Conservation (phyloP, 2,329 filamentous ascomycete species). For the Leptographium lundbergii region DNA sequence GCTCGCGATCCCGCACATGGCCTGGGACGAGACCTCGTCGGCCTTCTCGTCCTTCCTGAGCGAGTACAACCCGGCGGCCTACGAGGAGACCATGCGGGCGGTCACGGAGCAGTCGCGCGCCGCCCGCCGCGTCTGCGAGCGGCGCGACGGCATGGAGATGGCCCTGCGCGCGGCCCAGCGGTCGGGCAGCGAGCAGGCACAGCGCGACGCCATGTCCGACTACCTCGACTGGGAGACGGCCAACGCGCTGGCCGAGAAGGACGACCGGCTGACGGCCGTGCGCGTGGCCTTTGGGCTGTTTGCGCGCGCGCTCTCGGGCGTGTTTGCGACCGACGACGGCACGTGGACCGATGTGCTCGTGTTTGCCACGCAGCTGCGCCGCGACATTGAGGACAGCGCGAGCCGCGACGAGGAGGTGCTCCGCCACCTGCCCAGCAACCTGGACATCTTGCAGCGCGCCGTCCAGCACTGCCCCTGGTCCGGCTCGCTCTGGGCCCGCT, state of each 20-base stretch:
- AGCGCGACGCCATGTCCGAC: constrained; percentile 40
- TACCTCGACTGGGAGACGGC: constrained; percentile 81
- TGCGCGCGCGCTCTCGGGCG: constrained; percentile 57
- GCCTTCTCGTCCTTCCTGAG: constrained; percentile 64
- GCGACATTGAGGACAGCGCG: constrained; percentile 15
- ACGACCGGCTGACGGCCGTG: constrained; percentile 29
- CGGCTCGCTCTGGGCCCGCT: constrained; percentile 79
- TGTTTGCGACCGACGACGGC: constrained; percentile 60
- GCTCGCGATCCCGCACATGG: constrained; percentile 57
- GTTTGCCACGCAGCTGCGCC: constrained; percentile 46
- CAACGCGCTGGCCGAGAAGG: constrained; percentile 41
- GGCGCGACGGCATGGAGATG: constrained; percentile 57
- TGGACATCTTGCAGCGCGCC: constrained; percentile 66
- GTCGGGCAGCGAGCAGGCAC: constrained; percentile 40
- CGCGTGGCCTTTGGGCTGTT: constrained; percentile 55
- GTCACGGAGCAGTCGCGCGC: constrained; percentile 49
- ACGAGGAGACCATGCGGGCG: constrained; percentile 61
- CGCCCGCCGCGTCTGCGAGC: constrained; percentile 49
- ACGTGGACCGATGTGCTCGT: constrained; percentile 79
- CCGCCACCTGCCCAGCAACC: constrained; percentile 32
- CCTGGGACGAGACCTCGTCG: constrained; percentile 64
- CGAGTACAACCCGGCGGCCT: constrained; percentile 55
- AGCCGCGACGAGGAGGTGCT: constrained; percentile 23
- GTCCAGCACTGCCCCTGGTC: constrained; percentile 91
- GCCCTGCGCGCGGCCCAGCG: constrained; percentile 47